Base-by-base conservation (phyloP, 345 rosid genomes). In the Brassica incana region DNA sequence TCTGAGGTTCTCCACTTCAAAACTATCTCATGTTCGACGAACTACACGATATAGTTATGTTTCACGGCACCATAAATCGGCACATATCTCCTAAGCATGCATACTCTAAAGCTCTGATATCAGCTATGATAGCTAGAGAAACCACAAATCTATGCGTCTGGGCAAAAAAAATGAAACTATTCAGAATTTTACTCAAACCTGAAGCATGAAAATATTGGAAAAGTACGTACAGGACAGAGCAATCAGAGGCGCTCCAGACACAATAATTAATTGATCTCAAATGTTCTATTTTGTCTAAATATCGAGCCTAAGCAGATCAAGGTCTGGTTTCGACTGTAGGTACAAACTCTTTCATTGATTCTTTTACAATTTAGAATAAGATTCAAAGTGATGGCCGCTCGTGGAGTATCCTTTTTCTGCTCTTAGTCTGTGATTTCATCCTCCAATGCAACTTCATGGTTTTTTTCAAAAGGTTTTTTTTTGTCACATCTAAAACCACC, bases 1-100 rank as follows among this genome's bases (percentile, higher is more conserved):
- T 58, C 92, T 1, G 88, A 78, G 77, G 81, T 78, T 32, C 84
- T 48, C 98, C 97, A 90, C 77, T 86, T 82, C 16, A 94, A 88
- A 76, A 90, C 85, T 76, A 95, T 36, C 43, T 36, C 43, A 36
- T 36, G 43, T 36, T 7, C 7, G 40, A 6, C 1, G 7, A 36
- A 36, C 40, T 36, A 8, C 14, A 40, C 48, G 4, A 40, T 40
- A 40, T 40, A 40, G 48, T 40, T 3, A 40, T 40, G 3, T 40
- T 40, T 40, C 11, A 40, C 12, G 14, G 48, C 3, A 2, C 48
- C 48, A 40, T 40, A 40, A 40, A 40, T 3, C 48, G 0, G 48
- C 48, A 40, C 48, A 40, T 11, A 9, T 40, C 48, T 40, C 14
- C 14, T 40, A 40, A 9, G 48, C 48, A 6, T 2, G 48, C 48